Evolutionary conservation across 352 stramenopile species (phyloP).

Genomic region (Globisporangium ultimum): DNA sequence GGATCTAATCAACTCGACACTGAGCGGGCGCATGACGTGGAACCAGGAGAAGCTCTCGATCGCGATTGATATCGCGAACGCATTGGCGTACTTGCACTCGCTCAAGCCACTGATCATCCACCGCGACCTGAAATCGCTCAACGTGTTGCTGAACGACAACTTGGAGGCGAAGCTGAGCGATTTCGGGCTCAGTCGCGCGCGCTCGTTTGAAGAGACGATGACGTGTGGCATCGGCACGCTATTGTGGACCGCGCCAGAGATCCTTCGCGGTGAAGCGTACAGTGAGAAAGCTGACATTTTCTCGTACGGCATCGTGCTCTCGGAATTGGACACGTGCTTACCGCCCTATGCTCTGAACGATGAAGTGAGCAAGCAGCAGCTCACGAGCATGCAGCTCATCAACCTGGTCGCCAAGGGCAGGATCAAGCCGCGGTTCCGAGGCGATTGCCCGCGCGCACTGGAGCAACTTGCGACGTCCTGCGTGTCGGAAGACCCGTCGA

Average conservation of each 20-base stretch:
- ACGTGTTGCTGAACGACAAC: constrained; percentile 28
- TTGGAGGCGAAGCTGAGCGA: constrained; percentile 74
- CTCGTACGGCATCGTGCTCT: constrained; percentile 34
- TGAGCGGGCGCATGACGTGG: constrained; percentile 17
- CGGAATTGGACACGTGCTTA: constrained; percentile 29
- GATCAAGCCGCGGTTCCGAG: constrained; percentile 15
- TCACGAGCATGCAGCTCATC: constrained; percentile 28
- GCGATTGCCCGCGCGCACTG: constrained; percentile 12
- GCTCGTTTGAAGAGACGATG: constrained; percentile 35
- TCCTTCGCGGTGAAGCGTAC: constrained; percentile 49
- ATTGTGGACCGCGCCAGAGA: constrained; percentile 45
- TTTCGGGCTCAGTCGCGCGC: constrained; percentile 39
- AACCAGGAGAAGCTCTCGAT: constrained; percentile 30
- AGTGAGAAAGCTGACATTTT: constrained; percentile 32
- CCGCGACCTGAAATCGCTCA: constrained; percentile 19
- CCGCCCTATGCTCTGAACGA: constrained; percentile 33
- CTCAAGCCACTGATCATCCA: constrained; percentile 9
- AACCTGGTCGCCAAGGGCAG: constrained; percentile 23
- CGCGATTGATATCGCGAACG: constrained; percentile 29
- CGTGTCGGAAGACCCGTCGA: constrained; percentile 7
- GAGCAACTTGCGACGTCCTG: constrained; percentile 16
- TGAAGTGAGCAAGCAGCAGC: constrained; percentile 16
- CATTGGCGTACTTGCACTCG: constrained; percentile 11
- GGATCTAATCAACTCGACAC: constrained; percentile 24
- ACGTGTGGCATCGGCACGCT: constrained; percentile 37